These are phyloP conservation scores for Nothophytophthora sp. DNA, from an alignment of 352 stramenopile species.

Conservation along the genomic window DNA sequence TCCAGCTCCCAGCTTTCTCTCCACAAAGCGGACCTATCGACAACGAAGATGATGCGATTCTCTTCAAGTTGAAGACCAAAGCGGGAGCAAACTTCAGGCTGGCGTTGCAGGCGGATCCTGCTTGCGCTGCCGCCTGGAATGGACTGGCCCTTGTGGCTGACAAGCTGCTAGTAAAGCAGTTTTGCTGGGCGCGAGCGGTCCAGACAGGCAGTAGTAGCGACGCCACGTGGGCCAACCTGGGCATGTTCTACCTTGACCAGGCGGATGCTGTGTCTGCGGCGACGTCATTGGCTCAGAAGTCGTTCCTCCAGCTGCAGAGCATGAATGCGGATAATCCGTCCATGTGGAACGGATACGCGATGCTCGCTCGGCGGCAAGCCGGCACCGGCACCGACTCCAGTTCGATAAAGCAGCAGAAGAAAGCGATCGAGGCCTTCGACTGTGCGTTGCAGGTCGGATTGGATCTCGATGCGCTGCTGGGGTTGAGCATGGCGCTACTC, in stretches of 20 bases:
- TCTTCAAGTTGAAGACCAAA: slow-evolving; percentile 32
- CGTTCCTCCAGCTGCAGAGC: slow-evolving; percentile 81
- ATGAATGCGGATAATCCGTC: slow-evolving; percentile 80
- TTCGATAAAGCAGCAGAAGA: slow-evolving; percentile 36
- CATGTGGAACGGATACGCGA: slow-evolving; percentile 89
- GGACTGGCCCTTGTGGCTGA: slow-evolving; percentile 66
- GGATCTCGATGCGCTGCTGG: slow-evolving; percentile 75
- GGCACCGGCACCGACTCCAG: too few species aligned
- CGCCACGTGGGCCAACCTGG: slow-evolving; percentile 81
- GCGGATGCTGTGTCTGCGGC: slow-evolving; percentile 24
- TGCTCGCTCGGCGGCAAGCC: slow-evolving; percentile 59
- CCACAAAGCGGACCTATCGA: not conserved
- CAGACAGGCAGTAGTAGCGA: slow-evolving; percentile 57
- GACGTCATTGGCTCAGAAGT: slow-evolving; percentile 61
- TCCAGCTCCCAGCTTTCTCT: slow-evolving; percentile 48
- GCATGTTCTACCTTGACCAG: slow-evolving; percentile 77
- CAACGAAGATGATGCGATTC: slow-evolving; percentile 8
- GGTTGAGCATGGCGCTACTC: slow-evolving; percentile 46
- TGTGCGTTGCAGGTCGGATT: slow-evolving; percentile 76
- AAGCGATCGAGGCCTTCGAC: slow-evolving; percentile 71
- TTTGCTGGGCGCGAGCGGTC: slow-evolving; percentile 73
- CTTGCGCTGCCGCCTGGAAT: slow-evolving; percentile 74
- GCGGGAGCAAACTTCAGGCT: slow-evolving; percentile 44
- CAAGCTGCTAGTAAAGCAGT: slow-evolving; percentile 75
- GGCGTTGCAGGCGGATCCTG: slow-evolving; percentile 45